phyloP scores from a whole-genome alignment of 768 basidiomycete genomes.

The Dacryopinax primogenitus region DNA sequence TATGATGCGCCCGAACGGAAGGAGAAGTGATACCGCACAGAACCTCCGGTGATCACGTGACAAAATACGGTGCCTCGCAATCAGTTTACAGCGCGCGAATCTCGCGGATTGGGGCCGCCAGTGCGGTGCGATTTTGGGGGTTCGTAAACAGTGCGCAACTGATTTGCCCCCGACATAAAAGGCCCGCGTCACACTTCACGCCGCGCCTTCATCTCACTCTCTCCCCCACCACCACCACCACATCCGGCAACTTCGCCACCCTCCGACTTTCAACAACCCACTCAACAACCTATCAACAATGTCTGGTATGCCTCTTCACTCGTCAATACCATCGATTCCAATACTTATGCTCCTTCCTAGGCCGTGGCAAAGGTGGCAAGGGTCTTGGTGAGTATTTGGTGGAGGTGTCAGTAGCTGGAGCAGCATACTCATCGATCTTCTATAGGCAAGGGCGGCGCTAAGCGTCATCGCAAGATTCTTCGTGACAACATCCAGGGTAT shows the following conservation, averaged over 20 bases:
- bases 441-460: constrained; percentile 29
- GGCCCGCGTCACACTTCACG: constrained; percentile 8
- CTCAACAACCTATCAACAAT: constrained; percentile 8
- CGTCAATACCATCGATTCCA: neutral
- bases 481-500: constrained; percentile 31
- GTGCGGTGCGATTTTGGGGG: constrained; percentile 6
- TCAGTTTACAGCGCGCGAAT: neutral
- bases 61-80: neutral
- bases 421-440: neutral
- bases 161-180: constrained; percentile 9
- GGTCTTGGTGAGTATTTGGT: constrained; percentile 26
- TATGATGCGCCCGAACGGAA: neutral
- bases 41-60: neutral
- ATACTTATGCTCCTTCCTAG: constrained; percentile 21
- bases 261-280: neutral
- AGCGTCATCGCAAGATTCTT: constrained; percentile 36
- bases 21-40: constrained; percentile 1
- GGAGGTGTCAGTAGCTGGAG: neutral
- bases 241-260: constrained; percentile 6
- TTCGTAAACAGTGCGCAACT: constrained; percentile 8
- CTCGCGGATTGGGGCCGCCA: neutral
- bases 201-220: constrained; percentile 8
- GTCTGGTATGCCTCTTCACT: neutral
- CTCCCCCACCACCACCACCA: constrained; percentile 1
- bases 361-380: constrained; percentile 32